These are phyloP conservation scores for Cyberlindnera veronae DNA, from an alignment of 805 yeast genomes.

Conservation along the genomic window DNA sequence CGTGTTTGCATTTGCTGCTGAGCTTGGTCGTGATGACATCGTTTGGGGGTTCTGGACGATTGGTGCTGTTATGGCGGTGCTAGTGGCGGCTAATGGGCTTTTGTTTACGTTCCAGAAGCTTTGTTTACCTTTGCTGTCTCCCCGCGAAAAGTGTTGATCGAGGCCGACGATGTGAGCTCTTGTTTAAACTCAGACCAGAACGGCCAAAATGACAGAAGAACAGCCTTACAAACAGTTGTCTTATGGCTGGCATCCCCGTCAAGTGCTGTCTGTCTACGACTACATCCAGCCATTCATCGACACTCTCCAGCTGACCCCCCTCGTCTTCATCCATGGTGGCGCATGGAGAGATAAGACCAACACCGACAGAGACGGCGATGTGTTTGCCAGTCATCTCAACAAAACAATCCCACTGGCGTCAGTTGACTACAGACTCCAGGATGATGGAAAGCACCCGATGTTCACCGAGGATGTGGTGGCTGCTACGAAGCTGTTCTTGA, in stretches of 20 bases:
- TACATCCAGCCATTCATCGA: slow-evolving; percentile 10
- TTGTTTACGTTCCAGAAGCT: not conserved
- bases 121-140: slow-evolving; percentile 2
- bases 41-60: not conserved
- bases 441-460: slow-evolving; percentile 56
- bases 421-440: slow-evolving; percentile 65
- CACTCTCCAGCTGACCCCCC: slow-evolving; percentile 20
- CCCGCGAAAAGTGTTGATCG: not conserved
- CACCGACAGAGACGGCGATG: slow-evolving; percentile 52
- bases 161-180: too few relatives aligned
- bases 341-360: slow-evolving; percentile 78
- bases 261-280: slow-evolving; percentile 13
- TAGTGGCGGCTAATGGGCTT: not conserved
- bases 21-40: not conserved
- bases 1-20: not conserved
- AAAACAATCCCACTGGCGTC: slow-evolving; percentile 27
- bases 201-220: not conserved
- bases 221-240: not conserved
- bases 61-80: not conserved
- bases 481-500: slow-evolving; percentile 28
- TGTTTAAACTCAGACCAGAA: not conserved
- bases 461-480: slow-evolving; percentile 53
- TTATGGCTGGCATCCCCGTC: slow-evolving; percentile 15
- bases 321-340: slow-evolving; percentile 79
- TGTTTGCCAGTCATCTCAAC: slow-evolving; percentile 24